These are phyloP conservation scores for Macroventuria anomochaeta DNA, from an alignment of 2,329 filamentous ascomycete genomes.

Conservation along the genomic window DNA sequence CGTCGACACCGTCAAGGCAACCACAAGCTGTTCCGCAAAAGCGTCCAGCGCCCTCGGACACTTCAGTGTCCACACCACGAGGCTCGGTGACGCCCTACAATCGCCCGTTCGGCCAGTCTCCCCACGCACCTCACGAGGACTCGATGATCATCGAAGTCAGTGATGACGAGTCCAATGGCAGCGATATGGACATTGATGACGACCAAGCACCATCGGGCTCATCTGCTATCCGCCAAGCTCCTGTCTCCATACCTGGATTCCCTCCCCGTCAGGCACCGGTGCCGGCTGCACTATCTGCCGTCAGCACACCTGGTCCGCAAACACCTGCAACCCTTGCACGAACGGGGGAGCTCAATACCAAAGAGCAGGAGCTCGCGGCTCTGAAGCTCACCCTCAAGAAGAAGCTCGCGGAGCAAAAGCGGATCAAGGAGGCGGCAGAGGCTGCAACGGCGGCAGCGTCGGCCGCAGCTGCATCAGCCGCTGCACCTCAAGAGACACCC, in stretches of 20 bases:
- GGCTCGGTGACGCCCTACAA: slow-evolving; percentile 54
- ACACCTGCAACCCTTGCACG: slow-evolving; percentile 47
- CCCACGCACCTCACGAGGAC: slow-evolving; percentile 57
- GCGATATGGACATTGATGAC: slow-evolving; percentile 69
- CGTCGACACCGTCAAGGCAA: slow-evolving; percentile 14
- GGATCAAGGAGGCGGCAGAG: slow-evolving; percentile 27
- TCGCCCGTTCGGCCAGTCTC: slow-evolving; percentile 67
- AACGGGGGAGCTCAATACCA: slow-evolving; percentile 54
- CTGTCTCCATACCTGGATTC: slow-evolving; percentile 30
- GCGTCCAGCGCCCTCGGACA: slow-evolving; percentile 72
- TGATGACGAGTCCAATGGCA: slow-evolving; percentile 69
- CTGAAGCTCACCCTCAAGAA: slow-evolving; percentile 37
- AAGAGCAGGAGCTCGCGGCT: slow-evolving; percentile 59
- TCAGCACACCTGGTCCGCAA: slow-evolving; percentile 45
- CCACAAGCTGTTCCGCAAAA: slow-evolving; percentile 50
- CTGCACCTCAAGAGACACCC: background rate
- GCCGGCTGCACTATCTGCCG: slow-evolving; percentile 31
- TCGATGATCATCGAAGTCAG: slow-evolving; percentile 84
- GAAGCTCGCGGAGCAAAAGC: slow-evolving; percentile 34
- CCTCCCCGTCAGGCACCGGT: slow-evolving; percentile 35
- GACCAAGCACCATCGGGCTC: slow-evolving; percentile 55
- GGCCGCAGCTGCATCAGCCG: slow-evolving; percentile 2
- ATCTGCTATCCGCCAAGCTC: slow-evolving; percentile 16
- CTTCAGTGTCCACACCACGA: slow-evolving; percentile 57
- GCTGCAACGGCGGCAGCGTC: slow-evolving; percentile 16